Base-by-base conservation (phyloP, 2,329 filamentous ascomycete genomes). In the Colletotrichum lini region DNA sequence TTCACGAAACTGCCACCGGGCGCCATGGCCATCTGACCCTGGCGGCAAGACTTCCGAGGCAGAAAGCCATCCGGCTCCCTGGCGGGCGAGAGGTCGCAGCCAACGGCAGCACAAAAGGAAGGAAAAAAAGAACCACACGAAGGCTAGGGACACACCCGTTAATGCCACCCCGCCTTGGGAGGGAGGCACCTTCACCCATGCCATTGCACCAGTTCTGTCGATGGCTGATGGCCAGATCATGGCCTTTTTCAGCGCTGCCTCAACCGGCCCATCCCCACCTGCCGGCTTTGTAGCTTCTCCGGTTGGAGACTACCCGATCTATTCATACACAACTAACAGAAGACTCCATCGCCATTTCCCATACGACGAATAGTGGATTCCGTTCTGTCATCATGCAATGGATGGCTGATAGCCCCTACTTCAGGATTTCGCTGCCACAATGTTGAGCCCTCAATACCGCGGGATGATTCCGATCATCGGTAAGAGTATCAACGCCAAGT, bases 181-280 rank as follows among this genome's bases (percentile, higher is more conserved):
- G 42, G 4, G 42, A 56, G 45, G 50, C 49, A 57, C 47, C 21
- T 58, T 45, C 30, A 35, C 65, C 15, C 38, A 60, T 40, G 26
- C 47, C 52, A 52, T n/a, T 47, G 21, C 21, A 64, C 40, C 49
- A 40, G n/a, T 21, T 23, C 57, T 57, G 45, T 30, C 30, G 40
- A 40, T 42, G 40, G 52, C 44, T 26, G 42, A 49, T 63, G 45
- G 57, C 68, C 42, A 57, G 64, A 67, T 67, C 30, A 42, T 61
- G 52, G 65, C 18, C 59, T 56, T 53, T 18, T 18, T 59, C 53
- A 65, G 50, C 50, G 57, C 45, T 50, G 42, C 38, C 58, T 63
- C 53, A 56, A 35, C 21, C 40, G 58, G 53, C 38, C n/a, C 58
- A 59, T 69, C 40, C 49, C 60, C 54, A 47, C 38, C 40, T 38